Evolutionary conservation across 192 early-diverging fungal species (phyloP).

Genomic region (Backusella luteola): DNA sequence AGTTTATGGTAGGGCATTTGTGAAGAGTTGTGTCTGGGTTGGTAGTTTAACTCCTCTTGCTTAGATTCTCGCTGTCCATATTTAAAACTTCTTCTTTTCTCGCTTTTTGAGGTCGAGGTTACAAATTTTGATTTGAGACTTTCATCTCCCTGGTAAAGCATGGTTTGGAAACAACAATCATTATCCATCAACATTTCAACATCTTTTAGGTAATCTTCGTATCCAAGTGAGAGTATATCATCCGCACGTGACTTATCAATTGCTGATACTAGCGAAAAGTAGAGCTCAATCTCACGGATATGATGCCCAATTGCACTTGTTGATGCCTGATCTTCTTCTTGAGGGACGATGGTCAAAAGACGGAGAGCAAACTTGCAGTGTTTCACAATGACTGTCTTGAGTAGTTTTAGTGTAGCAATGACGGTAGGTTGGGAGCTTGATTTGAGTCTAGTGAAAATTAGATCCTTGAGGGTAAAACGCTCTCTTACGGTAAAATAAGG

Average conservation of each 20-base stretch:
- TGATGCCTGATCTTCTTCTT: constrained; percentile 1
- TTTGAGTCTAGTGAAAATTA: constrained; percentile 85
- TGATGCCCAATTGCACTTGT: constrained; percentile 51
- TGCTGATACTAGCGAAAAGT: constrained; percentile 53
- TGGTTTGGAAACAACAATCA: constrained; percentile 47
- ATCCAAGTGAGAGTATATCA: constrained; percentile 44
- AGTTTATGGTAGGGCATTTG: constrained; percentile 39
- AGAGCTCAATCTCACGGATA: constrained; percentile 58
- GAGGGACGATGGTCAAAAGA: constrained; percentile 71
- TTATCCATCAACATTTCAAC: constrained; percentile 46
- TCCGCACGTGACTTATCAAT: constrained; percentile 45
- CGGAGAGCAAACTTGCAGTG: constrained; percentile 78
- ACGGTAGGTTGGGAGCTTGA: constrained; percentile 89
- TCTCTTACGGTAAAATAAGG: constrained; percentile 15
- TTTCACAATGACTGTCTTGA: constrained; percentile 69
- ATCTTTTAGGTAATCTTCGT: constrained; percentile 55
- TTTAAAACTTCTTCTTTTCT: constrained; percentile 48
- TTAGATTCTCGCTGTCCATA: constrained; percentile 46
- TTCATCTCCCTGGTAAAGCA: not conserved
- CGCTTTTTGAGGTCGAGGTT: constrained; percentile 26
- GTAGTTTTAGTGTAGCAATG: constrained; percentile 76
- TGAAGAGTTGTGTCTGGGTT: constrained; percentile 21
- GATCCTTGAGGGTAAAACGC: constrained; percentile 74
- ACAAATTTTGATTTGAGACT: not conserved
- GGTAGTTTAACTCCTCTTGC: not conserved